Evolutionary conservation across 768 basidiomycete genomes (phyloP).

Genomic region (Dendrothele bispora): DNA sequence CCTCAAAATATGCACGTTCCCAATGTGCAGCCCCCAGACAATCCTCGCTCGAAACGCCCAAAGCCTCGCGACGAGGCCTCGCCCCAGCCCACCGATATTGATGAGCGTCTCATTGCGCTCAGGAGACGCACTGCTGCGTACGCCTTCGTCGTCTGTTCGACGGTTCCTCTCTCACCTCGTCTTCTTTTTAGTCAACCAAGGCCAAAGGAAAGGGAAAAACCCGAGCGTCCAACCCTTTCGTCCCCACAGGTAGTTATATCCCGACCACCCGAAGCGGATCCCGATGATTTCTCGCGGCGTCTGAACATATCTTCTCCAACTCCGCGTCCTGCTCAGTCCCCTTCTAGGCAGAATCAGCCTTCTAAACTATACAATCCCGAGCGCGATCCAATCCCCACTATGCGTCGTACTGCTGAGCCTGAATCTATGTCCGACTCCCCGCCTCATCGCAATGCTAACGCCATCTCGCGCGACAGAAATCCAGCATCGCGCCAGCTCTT

Average conservation of each 20-base stretch:
- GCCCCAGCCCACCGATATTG: constrained; percentile 46
- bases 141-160: constrained; percentile 21
- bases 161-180: neutral
- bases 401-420: constrained; percentile 61
- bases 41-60: constrained; percentile 26
- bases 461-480: constrained; percentile 24
- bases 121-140: constrained; percentile 65
- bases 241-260: constrained; percentile 33
- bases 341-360: constrained; percentile 32
- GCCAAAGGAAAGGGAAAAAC: constrained; percentile 43
- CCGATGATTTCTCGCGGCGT: constrained; percentile 70
- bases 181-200: constrained; percentile 18
- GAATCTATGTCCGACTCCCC: constrained; percentile 67
- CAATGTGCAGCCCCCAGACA: constrained; percentile 39
- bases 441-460: constrained; percentile 32
- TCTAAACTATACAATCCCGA: constrained; percentile 73
- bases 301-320: constrained; percentile 60
- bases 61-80: constrained; percentile 32
- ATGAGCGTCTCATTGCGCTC: constrained; percentile 66
- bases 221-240: constrained; percentile 23
- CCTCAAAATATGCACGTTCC: neutral
- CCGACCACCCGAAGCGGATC: constrained; percentile 50
- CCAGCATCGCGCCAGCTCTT: constrained; percentile 65
- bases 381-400: constrained; percentile 58
- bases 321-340: constrained; percentile 28